A percentile compares a stretch with the other conserved stretches of the same genome.
phyloP scores from a whole-genome alignment of 2,329 filamentous ascomycete species.

The Emergomyces orientalis region DNA sequence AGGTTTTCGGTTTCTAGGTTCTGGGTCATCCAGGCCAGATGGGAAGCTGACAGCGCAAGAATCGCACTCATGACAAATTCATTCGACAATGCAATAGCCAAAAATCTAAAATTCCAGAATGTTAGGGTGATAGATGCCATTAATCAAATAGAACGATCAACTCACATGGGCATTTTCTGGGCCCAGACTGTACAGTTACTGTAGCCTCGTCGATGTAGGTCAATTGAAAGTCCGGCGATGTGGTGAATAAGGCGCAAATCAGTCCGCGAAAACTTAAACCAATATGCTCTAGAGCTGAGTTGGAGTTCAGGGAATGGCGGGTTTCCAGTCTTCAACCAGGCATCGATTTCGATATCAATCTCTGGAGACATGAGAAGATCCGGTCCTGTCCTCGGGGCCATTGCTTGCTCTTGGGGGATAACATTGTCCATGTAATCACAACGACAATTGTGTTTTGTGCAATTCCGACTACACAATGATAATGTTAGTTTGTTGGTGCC shows the following conservation, averaged over 20 bases:
- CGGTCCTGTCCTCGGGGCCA: conserved; percentile 42
- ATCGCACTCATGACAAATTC: conserved; percentile 91
- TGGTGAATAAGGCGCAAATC: conserved; percentile 87
- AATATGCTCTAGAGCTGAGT: conserved; percentile 64
- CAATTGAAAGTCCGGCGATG: conserved; percentile 73
- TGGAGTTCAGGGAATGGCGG: conserved; percentile 78
- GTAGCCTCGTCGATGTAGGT: conserved; percentile 66
- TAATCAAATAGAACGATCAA: conserved; percentile 17
- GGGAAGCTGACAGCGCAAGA: conserved; percentile 86
- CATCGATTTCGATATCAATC: conserved; percentile 68
- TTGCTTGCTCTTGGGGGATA: conserved; percentile 41
- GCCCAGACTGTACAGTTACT: conserved; percentile 88
- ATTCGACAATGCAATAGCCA: conserved; percentile 71
- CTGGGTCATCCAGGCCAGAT: conserved; percentile 80
- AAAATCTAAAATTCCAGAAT: conserved; percentile 47
- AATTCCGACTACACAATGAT: conserved; percentile 63
- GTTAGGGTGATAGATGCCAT: conserved; percentile 13
- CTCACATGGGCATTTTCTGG: conserved; percentile 82
- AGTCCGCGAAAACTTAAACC: conserved; percentile 62
- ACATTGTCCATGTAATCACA: conserved; percentile 94
- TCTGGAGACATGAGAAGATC: conserved; percentile 77
- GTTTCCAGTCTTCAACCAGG: conserved; percentile 73
- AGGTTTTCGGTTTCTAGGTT: conserved; percentile 79
- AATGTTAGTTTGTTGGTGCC: conserved; percentile 12
- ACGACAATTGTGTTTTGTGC: conserved; percentile 96